phyloP scores from a whole-genome alignment of 176 grass and related monocot species.

The Musa troglodytarum region DNA sequence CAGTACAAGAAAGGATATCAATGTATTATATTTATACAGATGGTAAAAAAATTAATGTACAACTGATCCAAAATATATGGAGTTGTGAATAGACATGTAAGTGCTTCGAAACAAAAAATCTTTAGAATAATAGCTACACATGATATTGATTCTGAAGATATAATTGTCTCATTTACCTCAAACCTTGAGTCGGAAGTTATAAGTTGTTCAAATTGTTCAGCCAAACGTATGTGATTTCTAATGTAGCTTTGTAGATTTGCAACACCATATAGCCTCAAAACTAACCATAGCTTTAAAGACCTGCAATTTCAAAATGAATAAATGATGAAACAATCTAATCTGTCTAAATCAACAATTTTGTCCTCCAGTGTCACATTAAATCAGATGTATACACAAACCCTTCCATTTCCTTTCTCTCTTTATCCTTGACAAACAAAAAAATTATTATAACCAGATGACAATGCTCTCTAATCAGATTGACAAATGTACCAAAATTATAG shows the following conservation, averaged over 20 bases:
- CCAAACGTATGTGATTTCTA: slow-evolving; percentile 49
- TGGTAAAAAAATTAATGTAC: too few species aligned
- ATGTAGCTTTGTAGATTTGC: slow-evolving; percentile 62
- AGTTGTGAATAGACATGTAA: too few species aligned
- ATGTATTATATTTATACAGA: too few species aligned
- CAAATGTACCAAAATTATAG: too few species aligned
- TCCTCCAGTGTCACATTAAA: background rate
- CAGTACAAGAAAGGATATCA: too few species aligned
- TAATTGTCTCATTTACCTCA: slow-evolving; percentile 33
- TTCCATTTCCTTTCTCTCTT: too few species aligned
- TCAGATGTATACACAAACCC: background rate
- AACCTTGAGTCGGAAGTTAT: slow-evolving; percentile 46
- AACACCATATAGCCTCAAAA: slow-evolving; percentile 65
- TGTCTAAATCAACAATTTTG: background rate
- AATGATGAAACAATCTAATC: slow-evolving; percentile 1
- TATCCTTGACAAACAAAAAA: too few species aligned
- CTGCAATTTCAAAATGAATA: slow-evolving; percentile 26
- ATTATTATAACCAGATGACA: too few species aligned
- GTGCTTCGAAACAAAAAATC: background rate
- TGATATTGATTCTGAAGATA: background rate
- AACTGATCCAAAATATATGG: too few species aligned
- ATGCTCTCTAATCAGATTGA: too few species aligned
- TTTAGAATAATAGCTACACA: background rate
- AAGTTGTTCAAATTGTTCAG: slow-evolving; percentile 47
- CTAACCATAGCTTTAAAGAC: slow-evolving; percentile 75